These are phyloP conservation scores for Zymoseptoria pseudotritici DNA, from an alignment of 2,329 filamentous ascomycete genomes.

Conservation along the genomic window DNA sequence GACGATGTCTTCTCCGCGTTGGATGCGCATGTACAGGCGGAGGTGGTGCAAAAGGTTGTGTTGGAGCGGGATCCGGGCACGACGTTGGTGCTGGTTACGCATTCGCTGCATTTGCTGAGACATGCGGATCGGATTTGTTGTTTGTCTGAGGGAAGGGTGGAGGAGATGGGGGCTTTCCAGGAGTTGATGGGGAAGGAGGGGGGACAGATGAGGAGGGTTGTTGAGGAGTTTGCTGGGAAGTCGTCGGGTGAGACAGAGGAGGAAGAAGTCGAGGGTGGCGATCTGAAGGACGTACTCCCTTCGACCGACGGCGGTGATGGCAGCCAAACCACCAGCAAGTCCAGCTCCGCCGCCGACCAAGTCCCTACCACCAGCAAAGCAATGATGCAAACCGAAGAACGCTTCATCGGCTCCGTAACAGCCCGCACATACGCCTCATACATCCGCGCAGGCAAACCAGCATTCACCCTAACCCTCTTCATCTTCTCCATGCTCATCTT, in stretches of 20 bases:
- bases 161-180: not conserved
- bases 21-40: slow-evolving; percentile 45
- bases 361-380: slow-evolving; percentile 12
- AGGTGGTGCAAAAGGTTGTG: slow-evolving; percentile 32
- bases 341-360: not conserved
- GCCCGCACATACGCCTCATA: slow-evolving; percentile 1
- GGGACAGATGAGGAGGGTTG: slow-evolving; percentile 1
- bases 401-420: slow-evolving; percentile 60
- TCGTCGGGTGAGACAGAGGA: not conserved
- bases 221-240: slow-evolving; percentile 2
- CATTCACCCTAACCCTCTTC: slow-evolving; percentile 1
- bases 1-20: slow-evolving; percentile 6
- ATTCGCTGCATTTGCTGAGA: slow-evolving; percentile 2
- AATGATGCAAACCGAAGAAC: slow-evolving; percentile 65
- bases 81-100: slow-evolving; percentile 3
- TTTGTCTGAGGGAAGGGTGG: not conserved
- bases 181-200: not conserved
- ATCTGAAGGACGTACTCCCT: not conserved
- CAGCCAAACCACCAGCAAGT: not conserved
- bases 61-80: not conserved
- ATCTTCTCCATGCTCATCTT: slow-evolving; percentile 2
- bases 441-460: slow-evolving; percentile 4
- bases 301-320: not conserved
- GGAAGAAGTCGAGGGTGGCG: not conserved
- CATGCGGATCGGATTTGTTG: not conserved